phyloP scores from a whole-genome alignment of 305 asterid species.

The Rubia tinctorum region DNA sequence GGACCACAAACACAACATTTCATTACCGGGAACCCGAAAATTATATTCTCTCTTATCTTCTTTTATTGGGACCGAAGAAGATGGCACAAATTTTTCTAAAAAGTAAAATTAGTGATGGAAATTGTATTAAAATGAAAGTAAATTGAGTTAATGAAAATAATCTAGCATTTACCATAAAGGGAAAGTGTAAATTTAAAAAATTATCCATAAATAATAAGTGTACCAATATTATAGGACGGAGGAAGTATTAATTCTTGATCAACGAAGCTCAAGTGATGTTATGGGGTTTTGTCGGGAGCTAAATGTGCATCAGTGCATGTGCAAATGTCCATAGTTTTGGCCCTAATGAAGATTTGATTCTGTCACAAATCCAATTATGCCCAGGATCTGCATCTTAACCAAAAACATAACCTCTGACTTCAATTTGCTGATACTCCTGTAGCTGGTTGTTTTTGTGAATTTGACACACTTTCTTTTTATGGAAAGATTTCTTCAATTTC shows the following conservation, averaged over 20 bases:
- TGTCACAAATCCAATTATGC: conserved; percentile 12
- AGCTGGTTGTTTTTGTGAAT: too few species aligned
- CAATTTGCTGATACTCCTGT: neutral
- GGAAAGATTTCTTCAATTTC: too few species aligned
- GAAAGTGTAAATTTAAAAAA: too few species aligned
- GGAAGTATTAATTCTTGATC: neutral
- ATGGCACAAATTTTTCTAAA: too few species aligned
- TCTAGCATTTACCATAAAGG: too few species aligned
- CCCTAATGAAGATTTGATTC: conserved; percentile 21
- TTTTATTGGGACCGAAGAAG: too few species aligned
- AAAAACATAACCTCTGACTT: neutral
- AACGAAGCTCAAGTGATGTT: neutral
- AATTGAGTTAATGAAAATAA: too few species aligned
- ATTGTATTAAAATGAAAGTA: too few species aligned
- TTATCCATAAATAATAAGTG: too few species aligned
- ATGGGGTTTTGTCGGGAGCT: neutral
- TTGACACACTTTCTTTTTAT: too few species aligned
- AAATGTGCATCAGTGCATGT: neutral
- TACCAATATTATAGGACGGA: too few species aligned
- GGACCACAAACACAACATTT: conserved; percentile 4
- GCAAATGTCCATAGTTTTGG: neutral
- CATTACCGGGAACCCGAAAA: neutral
- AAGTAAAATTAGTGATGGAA: too few species aligned
- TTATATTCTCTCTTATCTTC: neutral
- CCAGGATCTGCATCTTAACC: conserved; percentile 9